Evolutionary conservation across 2,329 filamentous ascomycete genomes (phyloP), one percentile per base, ranked within the genome.

Genomic region (Sporothrix luriei): DNA sequence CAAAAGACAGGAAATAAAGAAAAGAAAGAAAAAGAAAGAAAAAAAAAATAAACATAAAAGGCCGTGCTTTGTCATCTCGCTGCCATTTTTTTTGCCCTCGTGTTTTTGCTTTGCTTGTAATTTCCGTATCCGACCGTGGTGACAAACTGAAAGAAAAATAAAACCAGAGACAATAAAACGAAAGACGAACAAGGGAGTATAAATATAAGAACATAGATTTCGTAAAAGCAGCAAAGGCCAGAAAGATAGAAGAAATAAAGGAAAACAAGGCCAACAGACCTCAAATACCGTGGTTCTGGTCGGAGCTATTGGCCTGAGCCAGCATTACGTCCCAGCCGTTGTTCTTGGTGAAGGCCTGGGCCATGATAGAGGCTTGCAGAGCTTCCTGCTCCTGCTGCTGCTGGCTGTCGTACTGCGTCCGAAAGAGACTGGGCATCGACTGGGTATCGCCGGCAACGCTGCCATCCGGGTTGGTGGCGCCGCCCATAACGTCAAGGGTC

Each of bases 281-380:
- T 64, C 43, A 64, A 13, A 24, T 51, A 4, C 21, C 4, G 13
- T 66, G 48, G 29, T 51, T 43, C 19, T 54, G 49, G 38, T 64
- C 49, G 24, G n/a, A 16, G 21, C 2, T n/a, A 43, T 40, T 65
- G 16, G 26, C 59, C 11, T 55, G 68, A 1, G 54, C 48, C n/a
- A 71, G 49, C 66, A 71, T 57, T 3, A 67, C 33, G n/a, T 70
- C 29, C 69, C 71, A 72, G 16, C 46, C 67, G 46, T 16, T 38
- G 21, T 66, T 61, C 48, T 67, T 69, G 2, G 64, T 13, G 21
- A 69, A 68, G 2, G 67, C 71, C 1, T 59, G 61, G 2, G 68
- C 54, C 66, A 52, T 38, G 9, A 71, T 49, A 16, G 57, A 19
- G 4, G 38, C 43, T 24, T 70, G 49, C 1, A 68, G 40, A 0